Conservation (phyloP, 169 alveolate genomes). For the Eimeria sp. region DNA sequence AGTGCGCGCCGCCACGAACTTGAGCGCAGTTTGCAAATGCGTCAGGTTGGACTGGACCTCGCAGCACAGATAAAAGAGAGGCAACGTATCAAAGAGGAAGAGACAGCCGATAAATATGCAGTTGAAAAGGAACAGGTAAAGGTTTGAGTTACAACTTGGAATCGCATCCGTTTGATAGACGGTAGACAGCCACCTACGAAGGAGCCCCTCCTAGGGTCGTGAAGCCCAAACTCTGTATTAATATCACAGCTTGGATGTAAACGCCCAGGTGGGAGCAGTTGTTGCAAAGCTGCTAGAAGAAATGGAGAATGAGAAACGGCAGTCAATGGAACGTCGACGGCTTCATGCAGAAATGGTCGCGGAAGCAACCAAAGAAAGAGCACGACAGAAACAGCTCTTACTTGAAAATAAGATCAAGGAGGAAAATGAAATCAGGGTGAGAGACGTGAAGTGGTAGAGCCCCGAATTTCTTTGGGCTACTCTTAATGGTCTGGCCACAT, state of each 20-base stretch:
- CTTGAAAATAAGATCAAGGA: constrained; percentile 44
- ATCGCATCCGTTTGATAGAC: background rate
- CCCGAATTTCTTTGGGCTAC: background rate
- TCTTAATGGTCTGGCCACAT: background rate
- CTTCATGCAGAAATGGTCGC: constrained; percentile 37
- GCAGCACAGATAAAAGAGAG: constrained; percentile 43
- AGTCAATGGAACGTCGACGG: constrained; percentile 27
- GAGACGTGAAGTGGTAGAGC: background rate
- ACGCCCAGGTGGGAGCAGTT: constrained; percentile 59
- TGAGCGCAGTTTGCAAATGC: constrained; percentile 52
- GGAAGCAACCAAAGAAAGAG: constrained; percentile 57
- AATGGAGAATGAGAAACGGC: constrained; percentile 75
- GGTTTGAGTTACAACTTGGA: background rate
- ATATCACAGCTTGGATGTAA: background rate
- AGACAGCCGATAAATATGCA: constrained; percentile 33
- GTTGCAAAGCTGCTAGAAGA: constrained; percentile 74
- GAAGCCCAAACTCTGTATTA: background rate
- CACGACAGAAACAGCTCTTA: constrained; percentile 48
- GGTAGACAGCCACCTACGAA: background rate
- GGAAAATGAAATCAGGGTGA: constrained; percentile 64
- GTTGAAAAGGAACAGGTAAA: constrained; percentile 55
- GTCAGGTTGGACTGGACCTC: constrained; percentile 32
- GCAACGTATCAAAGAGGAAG: constrained; percentile 31
- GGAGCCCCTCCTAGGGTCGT: background rate
- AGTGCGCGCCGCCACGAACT: constrained; percentile 52